Evolutionary conservation across 345 rosid genomes (phyloP).

Genomic region (Acer negundo): DNA sequence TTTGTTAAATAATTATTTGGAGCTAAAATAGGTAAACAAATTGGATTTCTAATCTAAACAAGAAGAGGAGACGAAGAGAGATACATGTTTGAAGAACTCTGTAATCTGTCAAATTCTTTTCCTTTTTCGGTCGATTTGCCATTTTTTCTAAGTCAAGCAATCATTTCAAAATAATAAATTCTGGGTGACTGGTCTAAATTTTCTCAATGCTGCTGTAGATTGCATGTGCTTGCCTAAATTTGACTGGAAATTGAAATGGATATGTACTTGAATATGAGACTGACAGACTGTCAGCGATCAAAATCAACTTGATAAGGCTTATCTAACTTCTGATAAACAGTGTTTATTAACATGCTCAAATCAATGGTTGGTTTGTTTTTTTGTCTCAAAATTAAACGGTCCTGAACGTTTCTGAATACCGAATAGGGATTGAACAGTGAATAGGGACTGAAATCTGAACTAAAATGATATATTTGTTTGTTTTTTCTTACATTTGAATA

Average conservation of each 20-base stretch:
- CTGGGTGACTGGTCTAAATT: neutral
- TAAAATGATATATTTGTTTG: too few relatives aligned
- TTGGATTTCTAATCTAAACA: neutral
- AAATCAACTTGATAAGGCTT: neutral
- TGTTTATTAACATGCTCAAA: neutral
- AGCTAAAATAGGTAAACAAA: neutral
- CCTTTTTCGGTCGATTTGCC: neutral
- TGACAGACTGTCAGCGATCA: neutral
- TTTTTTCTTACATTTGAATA: too few relatives aligned
- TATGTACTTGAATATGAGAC: neutral
- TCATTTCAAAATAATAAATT: too few relatives aligned
- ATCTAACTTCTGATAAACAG: neutral
- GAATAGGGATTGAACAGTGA: too few relatives aligned
- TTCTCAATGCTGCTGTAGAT: neutral
- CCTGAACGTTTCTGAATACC: too few relatives aligned
- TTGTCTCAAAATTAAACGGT: too few relatives aligned
- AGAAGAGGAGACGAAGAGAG: neutral
- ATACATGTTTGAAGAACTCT: neutral
- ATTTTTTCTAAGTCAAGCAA: too few relatives aligned
- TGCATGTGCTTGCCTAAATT: neutral
- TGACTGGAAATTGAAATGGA: neutral
- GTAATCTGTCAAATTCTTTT: neutral
- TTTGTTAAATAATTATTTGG: neutral
- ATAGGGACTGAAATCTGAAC: too few relatives aligned
- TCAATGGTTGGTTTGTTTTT: too few relatives aligned